phyloP scores from a whole-genome alignment of 306 rosid species.

The Rosa multiflora region DNA sequence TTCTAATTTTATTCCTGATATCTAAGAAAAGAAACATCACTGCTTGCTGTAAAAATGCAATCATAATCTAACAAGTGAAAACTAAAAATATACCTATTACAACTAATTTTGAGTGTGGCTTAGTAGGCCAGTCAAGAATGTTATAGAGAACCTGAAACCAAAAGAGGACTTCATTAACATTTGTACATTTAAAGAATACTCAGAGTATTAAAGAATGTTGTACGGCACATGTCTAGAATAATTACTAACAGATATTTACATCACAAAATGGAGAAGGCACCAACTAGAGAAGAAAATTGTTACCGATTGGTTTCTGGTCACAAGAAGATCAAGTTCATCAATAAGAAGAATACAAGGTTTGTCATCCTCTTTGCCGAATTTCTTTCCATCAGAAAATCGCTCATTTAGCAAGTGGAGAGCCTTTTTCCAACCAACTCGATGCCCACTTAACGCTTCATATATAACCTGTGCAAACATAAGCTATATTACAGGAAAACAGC shows the following conservation, averaged over 20 bases:
- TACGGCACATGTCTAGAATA: not conserved
- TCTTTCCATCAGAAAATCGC: slow-evolving; percentile 77
- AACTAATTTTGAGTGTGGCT: slow-evolving; percentile 79
- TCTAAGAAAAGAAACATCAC: slow-evolving; percentile 2
- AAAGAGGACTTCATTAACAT: slow-evolving; percentile 12
- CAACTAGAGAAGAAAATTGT: slow-evolving; percentile 51
- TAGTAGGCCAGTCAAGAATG: slow-evolving; percentile 98
- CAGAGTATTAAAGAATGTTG: not conserved
- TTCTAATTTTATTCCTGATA: not conserved
- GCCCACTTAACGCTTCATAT: slow-evolving; percentile 84
- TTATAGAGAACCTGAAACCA: slow-evolving; percentile 74
- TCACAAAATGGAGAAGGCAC: slow-evolving; percentile 31
- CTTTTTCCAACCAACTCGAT: slow-evolving; percentile 90
- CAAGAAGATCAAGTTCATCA: slow-evolving; percentile 97
- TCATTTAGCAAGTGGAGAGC: slow-evolving; percentile 79
- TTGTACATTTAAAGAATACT: not conserved
- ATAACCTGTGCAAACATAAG: slow-evolving; percentile 60
- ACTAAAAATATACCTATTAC: slow-evolving; percentile 63
- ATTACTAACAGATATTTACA: slow-evolving; percentile 17
- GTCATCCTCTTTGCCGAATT: slow-evolving; percentile 55
- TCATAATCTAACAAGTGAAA: not conserved
- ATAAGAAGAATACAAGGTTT: slow-evolving; percentile 91
- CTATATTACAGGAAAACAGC: slow-evolving; percentile 13
- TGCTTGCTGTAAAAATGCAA: not conserved
- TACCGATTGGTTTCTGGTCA: slow-evolving; percentile 98